Base-by-base conservation (phyloP, 2,329 filamentous ascomycete species). In the Claviceps sp. region DNA sequence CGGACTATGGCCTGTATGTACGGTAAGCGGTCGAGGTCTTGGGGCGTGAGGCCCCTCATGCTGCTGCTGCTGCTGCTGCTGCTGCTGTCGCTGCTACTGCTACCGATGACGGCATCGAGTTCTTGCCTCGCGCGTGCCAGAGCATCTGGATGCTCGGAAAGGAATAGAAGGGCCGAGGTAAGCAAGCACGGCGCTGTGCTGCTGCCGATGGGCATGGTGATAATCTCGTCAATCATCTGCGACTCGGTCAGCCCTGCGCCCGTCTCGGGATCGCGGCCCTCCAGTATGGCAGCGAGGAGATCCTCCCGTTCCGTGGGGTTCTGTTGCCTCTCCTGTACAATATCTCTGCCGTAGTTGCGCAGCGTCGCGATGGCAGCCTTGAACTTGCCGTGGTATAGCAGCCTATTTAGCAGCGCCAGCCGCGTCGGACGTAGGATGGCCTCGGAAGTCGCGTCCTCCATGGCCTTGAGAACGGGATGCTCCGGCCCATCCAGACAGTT, bases 141-240 rank as follows among this genome's bases (percentile, higher is more conserved):
- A 1, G 66, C 69, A 0, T 67, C 61, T 0, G 77, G 77, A 59
- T 76, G 76, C 62, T 73, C 72, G 1, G 75, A 56, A 2, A 82
- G 66, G 49, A 76, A 71, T 56, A 75, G 73, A 54, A 80, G 72
- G 8, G 68, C 65, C 7, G 65, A 68, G 54, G 64, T 68, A 54
- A 76, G 60, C 58, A 68, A 65, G 53, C 70, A 72, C 2, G 73
- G 73, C 3, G 73, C 70, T 0, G 74, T 77, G 60, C 68, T 72
- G 62, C 69, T 74, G 4, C 76, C 78, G 49, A 81, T 80, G 42
- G 84, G 75, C 70, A 86, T 84, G 2, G 77, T 76, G 50, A 85
- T 77, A 57, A 87, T 80, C 62, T 87, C 83, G 63, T 85, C 80
- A 47, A 83, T 73, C 47, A 85, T 74, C 53, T 78, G 77, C 9